Evolutionary conservation across 148 eudicot species (phyloP).

Genomic region (Camellia japonica): DNA sequence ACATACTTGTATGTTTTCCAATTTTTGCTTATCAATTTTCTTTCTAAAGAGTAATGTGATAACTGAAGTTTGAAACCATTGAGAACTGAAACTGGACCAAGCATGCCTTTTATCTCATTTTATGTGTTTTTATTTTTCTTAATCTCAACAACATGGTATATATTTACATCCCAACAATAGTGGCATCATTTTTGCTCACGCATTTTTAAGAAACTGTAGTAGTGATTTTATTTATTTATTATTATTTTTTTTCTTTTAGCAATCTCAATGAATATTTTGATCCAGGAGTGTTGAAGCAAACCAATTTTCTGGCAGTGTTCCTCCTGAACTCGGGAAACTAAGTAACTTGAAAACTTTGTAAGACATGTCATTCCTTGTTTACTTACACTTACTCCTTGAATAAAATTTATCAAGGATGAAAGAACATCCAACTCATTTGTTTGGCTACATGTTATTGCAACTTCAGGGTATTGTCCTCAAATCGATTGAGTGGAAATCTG

Average conservation of each 20-base stretch:
- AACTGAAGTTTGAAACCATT: neutral
- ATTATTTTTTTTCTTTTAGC: neutral
- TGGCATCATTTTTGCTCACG: neutral
- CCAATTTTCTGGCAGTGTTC: conserved; percentile 53
- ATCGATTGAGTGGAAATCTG: conserved; percentile 53
- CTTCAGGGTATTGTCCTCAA: conserved; percentile 66
- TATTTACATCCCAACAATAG: neutral
- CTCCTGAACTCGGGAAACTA: conserved; percentile 53
- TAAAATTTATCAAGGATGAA: neutral
- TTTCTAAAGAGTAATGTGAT: conserved; percentile 1
- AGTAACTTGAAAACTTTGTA: conserved; percentile 49
- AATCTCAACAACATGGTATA: neutral
- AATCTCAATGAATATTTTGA: conserved; percentile 4
- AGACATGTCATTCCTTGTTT: conserved; percentile 21
- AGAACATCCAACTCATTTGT: neutral
- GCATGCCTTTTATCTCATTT: neutral
- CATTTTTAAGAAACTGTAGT: neutral
- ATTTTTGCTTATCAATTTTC: neutral
- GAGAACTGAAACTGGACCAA: conserved; percentile 11
- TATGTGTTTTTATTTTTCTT: neutral
- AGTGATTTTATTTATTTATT: too few relatives aligned
- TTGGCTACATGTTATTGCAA: conserved; percentile 12
- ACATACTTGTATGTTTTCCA: conserved; percentile 52
- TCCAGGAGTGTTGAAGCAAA: conserved; percentile 66
- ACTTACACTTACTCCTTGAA: neutral